Evolutionary conservation across 2,329 filamentous ascomycete genomes (phyloP), one percentile per base, ranked within the genome.

Genomic region (Penicillium sp.): DNA sequence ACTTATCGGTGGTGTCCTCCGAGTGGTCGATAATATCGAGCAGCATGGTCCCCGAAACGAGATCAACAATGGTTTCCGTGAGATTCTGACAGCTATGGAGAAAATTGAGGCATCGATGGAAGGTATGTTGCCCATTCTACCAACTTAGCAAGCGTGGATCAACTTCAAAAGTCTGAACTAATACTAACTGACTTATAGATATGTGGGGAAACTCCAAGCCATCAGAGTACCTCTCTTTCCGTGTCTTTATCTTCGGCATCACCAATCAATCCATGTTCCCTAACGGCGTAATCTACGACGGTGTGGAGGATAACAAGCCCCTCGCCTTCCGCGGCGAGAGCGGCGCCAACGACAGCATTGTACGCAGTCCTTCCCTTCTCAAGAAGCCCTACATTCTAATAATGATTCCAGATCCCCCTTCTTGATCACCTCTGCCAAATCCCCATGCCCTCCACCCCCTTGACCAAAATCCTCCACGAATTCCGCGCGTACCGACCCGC

Each of bases 231-330:
- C 91, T 90, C 58, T 89, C 85, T 65, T 97, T 96, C 85, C 89
- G 93, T 42, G 96, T 93, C 11, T 97, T 97, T 80, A 97, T 97
- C 78, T 96, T 96, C 71, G 93, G 93, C 67, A 96, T 97, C 76
- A 96, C 92, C 1, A 89, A 86, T 48, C 93, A 97, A 77, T 88
- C 87, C 68, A 96, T 97, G 92, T 97, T 97, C 76, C 93, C 93
- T 9, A 81, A 93, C 62, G 93, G 93, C 9, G 93, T 97, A 8
- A 77, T 96, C 47, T 97, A 97, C 73, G 89, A 96, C 72, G 92
- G 92, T 9, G 85, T 93, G 59, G 88, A 88, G 63, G 86, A 89
- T 58, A 72, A 76, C 63, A 80, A 90, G 71, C 89, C 90, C 4
- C 78, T 92, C 73, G 88, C 84, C 55, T 97, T 97, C 84, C 88